Conservation (phyloP, 148 eudicot genomes). For the Hydrangea macrophylla region DNA sequence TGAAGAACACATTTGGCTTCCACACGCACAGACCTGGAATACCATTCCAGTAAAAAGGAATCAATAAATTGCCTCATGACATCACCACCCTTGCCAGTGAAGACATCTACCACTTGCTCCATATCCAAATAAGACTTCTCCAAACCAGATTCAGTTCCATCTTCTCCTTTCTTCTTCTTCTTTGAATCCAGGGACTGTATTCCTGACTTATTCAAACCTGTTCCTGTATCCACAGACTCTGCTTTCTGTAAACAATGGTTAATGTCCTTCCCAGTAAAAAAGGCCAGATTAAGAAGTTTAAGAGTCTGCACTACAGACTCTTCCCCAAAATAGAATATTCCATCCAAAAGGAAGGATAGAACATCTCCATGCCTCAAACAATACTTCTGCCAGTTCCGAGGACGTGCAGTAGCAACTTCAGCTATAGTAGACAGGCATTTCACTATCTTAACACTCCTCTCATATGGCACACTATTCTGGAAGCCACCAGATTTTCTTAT, state of each 20-base stretch:
- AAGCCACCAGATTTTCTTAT: conserved; percentile 79
- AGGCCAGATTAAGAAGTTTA: conserved; percentile 82
- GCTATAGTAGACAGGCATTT: conserved; percentile 85
- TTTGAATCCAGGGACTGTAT: conserved; percentile 67
- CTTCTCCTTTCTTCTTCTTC: conserved; percentile 98
- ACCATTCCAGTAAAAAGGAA: conserved; percentile 92
- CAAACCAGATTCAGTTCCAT: conserved; percentile 64
- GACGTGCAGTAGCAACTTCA: conserved; percentile 96
- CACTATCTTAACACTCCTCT: conserved; percentile 94
- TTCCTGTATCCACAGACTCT: conserved; percentile 64
- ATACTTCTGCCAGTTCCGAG: conserved; percentile 99
- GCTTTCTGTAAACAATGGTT: conserved; percentile 54
- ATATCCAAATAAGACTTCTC: conserved; percentile 89
- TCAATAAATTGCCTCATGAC: conserved; percentile 79
- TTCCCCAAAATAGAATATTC: conserved; percentile 83
- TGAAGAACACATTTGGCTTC: conserved; percentile 87
- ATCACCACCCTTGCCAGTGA: conserved; percentile 65
- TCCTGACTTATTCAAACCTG: conserved; percentile 58
- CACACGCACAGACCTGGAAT: conserved; percentile 84
- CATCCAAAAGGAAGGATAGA: conserved; percentile 74
- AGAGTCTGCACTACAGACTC: conserved; percentile 87
- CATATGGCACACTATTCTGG: conserved; percentile 77
- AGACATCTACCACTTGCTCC: conserved; percentile 77
- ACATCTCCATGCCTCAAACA: conserved; percentile 87
- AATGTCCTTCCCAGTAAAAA: conserved; percentile 78